Evolutionary conservation across 495 filamentous ascomycete genomes (phyloP).

Genomic region (Podospora australis): DNA sequence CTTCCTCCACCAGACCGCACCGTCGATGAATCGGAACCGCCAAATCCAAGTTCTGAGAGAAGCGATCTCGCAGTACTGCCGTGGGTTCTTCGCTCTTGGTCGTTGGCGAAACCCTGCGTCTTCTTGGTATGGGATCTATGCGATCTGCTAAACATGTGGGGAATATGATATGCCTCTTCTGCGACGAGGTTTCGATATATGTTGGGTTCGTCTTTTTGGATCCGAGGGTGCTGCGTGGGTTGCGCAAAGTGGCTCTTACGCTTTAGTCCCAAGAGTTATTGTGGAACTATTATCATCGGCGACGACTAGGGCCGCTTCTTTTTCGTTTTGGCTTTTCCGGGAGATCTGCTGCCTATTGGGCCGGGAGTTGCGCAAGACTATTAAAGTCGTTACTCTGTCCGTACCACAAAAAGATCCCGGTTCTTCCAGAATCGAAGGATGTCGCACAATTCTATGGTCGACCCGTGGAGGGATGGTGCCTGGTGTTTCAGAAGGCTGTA

Average conservation of each 20-base stretch:
- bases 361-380: slow-evolving; percentile 15
- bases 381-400: slow-evolving; percentile 9
- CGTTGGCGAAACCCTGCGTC: slow-evolving; percentile 31
- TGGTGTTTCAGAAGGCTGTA: slow-evolving; percentile 30
- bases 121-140: slow-evolving; percentile 24
- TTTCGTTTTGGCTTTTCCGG: slow-evolving; percentile 15
- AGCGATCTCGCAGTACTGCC: slow-evolving; percentile 29
- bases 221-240: slow-evolving; percentile 2
- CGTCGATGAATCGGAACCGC: slow-evolving; percentile 30
- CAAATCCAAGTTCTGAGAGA: slow-evolving; percentile 34
- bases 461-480: slow-evolving; percentile 12
- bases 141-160: slow-evolving; percentile 47
- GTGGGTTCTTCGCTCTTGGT: slow-evolving; percentile 25
- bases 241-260: neutral
- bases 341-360: slow-evolving; percentile 23
- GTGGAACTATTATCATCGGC: slow-evolving; percentile 4
- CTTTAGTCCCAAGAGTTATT: neutral
- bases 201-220: neutral
- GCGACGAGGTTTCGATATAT: slow-evolving; percentile 10
- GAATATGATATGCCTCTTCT: slow-evolving; percentile 7
- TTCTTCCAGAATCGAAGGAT: slow-evolving; percentile 4
- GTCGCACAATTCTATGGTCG: slow-evolving; percentile 14
- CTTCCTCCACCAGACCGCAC: slow-evolving; percentile 28
- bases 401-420: neutral
- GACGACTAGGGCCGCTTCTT: slow-evolving; percentile 4